Conservation (phyloP, 495 filamentous ascomycete genomes). For the Choiromyces venosus region DNA sequence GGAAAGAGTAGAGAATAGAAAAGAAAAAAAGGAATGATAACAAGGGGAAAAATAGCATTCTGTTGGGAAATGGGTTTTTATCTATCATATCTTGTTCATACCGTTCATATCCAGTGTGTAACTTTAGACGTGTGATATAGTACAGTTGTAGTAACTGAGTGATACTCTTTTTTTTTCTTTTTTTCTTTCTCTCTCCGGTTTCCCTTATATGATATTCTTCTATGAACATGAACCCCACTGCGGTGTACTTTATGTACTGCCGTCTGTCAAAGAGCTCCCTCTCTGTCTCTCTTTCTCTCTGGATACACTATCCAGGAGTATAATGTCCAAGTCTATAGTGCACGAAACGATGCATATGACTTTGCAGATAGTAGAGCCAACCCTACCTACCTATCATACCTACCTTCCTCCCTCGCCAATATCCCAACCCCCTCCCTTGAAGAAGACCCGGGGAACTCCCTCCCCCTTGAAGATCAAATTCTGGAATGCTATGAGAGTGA, state of each 20-base stretch:
- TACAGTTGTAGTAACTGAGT: not conserved
- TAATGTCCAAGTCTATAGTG: not conserved
- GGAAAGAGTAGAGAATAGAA: too few relatives aligned
- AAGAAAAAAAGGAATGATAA: too few relatives aligned
- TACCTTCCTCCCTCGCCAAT: not conserved
- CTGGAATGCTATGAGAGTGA: too few relatives aligned
- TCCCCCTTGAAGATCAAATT: too few relatives aligned
- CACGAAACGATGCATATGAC: not conserved
- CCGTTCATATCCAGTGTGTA: not conserved
- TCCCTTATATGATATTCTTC: too few relatives aligned
- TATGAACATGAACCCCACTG: too few relatives aligned
- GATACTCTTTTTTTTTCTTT: not conserved
- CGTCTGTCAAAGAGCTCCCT: not conserved
- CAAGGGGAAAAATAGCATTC: not conserved
- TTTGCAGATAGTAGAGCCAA: not conserved
- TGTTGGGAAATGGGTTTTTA: not conserved
- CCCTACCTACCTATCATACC: too few relatives aligned
- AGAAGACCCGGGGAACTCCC: not conserved
- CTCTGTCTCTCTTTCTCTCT: not conserved
- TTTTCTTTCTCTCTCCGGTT: too few relatives aligned
- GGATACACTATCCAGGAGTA: not conserved
- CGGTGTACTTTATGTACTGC: not conserved
- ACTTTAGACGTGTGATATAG: not conserved
- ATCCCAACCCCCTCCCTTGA: not conserved
- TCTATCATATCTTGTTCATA: not conserved